Evolutionary conservation across 768 basidiomycete genomes (phyloP), one percentile per base, ranked within the genome.

Genomic region (Boletellus emodensis): DNA sequence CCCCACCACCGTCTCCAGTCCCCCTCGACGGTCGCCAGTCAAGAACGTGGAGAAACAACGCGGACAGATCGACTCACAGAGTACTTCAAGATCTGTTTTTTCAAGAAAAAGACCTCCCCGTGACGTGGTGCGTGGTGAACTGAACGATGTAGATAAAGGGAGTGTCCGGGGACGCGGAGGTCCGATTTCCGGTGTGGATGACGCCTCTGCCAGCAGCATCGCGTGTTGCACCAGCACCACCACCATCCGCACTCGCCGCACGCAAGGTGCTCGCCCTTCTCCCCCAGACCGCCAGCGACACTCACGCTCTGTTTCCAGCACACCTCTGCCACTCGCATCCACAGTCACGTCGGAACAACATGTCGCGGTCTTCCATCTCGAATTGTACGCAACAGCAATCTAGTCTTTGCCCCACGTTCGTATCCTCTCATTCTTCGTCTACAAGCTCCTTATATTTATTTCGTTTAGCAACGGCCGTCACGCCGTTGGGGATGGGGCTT

Each of bases 401-500:
- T 92, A 93, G 87, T 93, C 84, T 86, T 83, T 79, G 89, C 90
- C 90, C 90, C 90, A 79, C 87, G 90, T 93, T 79, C 38, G 62
- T 65, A 46, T 32, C 38, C 20, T 45, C 33, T 13, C 9, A 7
- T 4, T 20, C 15, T 28, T 32, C 18, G 36, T 34, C 41, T 26
- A 3, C 6, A 30, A 30, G 11, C 26, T 11, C 15, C 42, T 9
- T 52, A 30, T 10, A 9, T 61, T 68, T 43, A 67, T 52, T 36
- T 9, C 24, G 8, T 56, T 28, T 43, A 93, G 90, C 90, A 92
- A 92, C 90, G 90, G 88, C 74, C 82, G 88, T 88, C 85, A 83
- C 75, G 79, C 85, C 90, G 90, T 92, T 93, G 90, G 90, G 74
- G 90, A 93, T 91, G 90, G 90, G 90, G 90, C 90, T 82, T 74